A percentile compares a stretch with the other conserved stretches of the same genome.
phyloP scores from a whole-genome alignment of 306 rosid species.

The Sindora glabra region DNA sequence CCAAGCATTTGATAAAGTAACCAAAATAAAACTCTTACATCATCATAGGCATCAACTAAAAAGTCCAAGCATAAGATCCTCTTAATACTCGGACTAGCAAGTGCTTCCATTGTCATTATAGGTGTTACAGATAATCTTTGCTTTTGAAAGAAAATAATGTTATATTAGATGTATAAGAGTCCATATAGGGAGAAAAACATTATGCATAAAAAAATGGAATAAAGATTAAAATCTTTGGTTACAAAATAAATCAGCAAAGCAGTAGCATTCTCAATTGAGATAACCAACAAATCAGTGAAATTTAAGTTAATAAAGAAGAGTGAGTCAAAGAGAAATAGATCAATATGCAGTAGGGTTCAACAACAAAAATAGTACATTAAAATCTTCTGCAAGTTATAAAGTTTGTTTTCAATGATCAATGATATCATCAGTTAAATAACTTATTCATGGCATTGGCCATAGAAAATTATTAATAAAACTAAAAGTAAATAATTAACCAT shows the following conservation, averaged over 20 bases:
- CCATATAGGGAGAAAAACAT: not conserved
- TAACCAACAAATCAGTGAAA: not conserved
- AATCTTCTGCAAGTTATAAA: not conserved
- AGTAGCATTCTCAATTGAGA: conserved; percentile 5
- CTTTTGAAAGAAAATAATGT: conserved; percentile 14
- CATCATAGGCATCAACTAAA: conserved; percentile 85
- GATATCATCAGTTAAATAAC: not conserved
- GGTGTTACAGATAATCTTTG: conserved; percentile 78
- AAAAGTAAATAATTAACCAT: not conserved
- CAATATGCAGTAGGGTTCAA: not conserved
- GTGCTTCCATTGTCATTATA: conserved; percentile 94
- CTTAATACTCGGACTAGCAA: conserved; percentile 95
- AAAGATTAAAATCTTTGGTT: not conserved
- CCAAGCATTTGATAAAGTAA: conserved; percentile 7
- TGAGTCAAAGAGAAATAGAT: not conserved
- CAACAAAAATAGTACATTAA: not conserved
- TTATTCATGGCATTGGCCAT: not conserved
- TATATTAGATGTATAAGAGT: not conserved
- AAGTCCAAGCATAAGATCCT: conserved; percentile 91
- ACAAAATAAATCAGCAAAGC: not conserved
- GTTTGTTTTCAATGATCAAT: not conserved
- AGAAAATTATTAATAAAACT: conserved; percentile 1
- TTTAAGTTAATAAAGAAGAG: not conserved
- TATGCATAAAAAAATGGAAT: not conserved
- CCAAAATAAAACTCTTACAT: no score